Percentiles rank a stretch among this genome's conserved stretches.
Conservation (phyloP, 345 rosid genomes). For the Psidium guajava region DNA sequence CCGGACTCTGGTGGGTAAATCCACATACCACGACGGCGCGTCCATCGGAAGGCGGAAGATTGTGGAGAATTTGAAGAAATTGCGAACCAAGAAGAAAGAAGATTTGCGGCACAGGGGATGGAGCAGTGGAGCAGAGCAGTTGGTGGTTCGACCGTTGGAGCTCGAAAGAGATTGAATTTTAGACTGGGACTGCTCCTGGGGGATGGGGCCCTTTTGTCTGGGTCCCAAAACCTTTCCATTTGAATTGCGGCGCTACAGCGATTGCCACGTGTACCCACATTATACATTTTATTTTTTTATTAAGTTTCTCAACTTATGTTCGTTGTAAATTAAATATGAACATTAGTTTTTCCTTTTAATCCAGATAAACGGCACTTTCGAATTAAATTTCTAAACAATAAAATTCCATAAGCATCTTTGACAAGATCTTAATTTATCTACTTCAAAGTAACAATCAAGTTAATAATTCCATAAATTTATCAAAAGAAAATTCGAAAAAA, state of each 20-base stretch:
- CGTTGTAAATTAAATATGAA: not conserved
- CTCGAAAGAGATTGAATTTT: not conserved
- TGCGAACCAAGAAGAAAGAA: not conserved
- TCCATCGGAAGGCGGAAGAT: not conserved
- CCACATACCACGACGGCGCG: not conserved
- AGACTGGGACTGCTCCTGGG: not conserved
- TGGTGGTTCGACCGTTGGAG: not conserved
- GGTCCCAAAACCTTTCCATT: not conserved
- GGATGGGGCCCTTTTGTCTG: not conserved
- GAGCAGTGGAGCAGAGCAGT: not conserved
- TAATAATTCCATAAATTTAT: not conserved
- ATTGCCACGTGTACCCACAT: not conserved
- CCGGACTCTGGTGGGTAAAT: slow-evolving; percentile 36
- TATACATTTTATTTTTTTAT: not conserved
- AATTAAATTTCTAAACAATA: not conserved
- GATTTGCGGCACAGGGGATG: not conserved
- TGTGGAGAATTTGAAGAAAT: not conserved
- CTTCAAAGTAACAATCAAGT: not conserved
- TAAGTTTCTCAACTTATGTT: not conserved
- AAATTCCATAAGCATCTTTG: too few species aligned
- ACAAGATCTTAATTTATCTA: not conserved
- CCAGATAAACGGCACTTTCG: not conserved
- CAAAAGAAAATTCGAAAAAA: not conserved
- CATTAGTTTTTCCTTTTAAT: not conserved
- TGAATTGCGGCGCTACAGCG: not conserved